Percentiles rank a stretch among this genome's conserved stretches.
Conservation (phyloP, 1,284 basidiomycete genomes). For the Grifola frondosa region DNA sequence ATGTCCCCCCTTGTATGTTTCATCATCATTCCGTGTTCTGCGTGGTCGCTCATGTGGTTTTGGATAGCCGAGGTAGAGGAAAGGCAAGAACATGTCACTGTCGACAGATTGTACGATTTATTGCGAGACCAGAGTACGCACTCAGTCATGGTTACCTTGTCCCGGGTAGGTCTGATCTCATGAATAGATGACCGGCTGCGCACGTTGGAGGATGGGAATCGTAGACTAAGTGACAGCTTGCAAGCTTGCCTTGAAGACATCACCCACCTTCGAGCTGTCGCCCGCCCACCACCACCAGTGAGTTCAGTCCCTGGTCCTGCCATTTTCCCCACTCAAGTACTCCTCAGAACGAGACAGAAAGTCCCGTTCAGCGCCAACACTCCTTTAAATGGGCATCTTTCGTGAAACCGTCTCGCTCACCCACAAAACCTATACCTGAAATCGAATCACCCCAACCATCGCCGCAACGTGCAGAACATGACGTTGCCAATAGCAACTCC, state of each 20-base stretch:
- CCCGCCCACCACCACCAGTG: conserved; percentile 12
- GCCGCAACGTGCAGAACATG: conserved; percentile 72
- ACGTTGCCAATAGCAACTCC: conserved; percentile 37
- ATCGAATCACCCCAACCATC: conserved; percentile 74
- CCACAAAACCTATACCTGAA: conserved; percentile 64
- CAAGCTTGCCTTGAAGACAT: conserved; percentile 68
- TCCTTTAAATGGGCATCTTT: conserved; percentile 84
- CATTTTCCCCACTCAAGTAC: conserved; percentile 1
- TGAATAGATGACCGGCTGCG: conserved; percentile 65
- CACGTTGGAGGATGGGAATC: conserved; percentile 75
- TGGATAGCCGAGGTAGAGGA: conserved; percentile 66
- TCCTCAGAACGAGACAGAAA: conserved; percentile 45
- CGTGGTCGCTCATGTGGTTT: conserved; percentile 7
- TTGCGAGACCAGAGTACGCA: conserved; percentile 74
- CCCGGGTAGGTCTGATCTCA: conserved; percentile 9
- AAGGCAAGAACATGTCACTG: conserved; percentile 53
- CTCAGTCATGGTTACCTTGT: background rate
- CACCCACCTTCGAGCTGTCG: conserved; percentile 39
- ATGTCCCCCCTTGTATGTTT: conserved; percentile 84
- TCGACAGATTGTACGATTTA: conserved; percentile 68
- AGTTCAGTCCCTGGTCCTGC: background rate
- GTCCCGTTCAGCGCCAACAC: conserved; percentile 60
- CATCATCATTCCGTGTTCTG: conserved; percentile 3
- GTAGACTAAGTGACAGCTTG: conserved; percentile 59
- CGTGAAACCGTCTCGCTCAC: conserved; percentile 69